A percentile compares a stretch with the other conserved stretches of the same genome.
Evolutionary conservation across 202 grass and related monocot genomes (phyloP).

Genomic region (Panicum virgatum): DNA sequence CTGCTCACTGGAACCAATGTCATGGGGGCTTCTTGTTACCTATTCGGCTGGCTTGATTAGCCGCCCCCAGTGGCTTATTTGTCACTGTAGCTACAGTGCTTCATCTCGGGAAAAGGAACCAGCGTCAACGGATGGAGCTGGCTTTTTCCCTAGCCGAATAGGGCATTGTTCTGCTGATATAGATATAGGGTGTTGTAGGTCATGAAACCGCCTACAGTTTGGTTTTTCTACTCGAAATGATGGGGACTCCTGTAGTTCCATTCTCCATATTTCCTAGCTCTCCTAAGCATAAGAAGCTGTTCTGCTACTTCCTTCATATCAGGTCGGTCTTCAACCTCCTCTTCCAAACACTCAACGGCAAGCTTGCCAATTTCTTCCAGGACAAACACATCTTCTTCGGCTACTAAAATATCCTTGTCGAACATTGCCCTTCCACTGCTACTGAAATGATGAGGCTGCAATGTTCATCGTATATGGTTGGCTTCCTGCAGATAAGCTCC

Average conservation of each 20-base stretch:
- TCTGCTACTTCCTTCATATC: constrained; percentile 35
- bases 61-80: no score
- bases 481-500: neutral
- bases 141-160: no score
- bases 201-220: no score
- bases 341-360: neutral
- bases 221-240: neutral
- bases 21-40: no score
- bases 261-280: neutral
- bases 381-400: neutral
- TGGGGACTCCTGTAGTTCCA: neutral
- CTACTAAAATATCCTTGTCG: neutral
- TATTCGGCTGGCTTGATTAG: no score
- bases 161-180: no score
- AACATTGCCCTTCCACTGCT: neutral
- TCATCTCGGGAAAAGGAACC: no score
- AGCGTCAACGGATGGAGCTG: no score
- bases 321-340: constrained; percentile 12
- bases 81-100: no score
- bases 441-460: neutral
- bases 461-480: neutral
- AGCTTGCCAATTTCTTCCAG: neutral
- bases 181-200: no score
- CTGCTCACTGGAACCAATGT: no score
- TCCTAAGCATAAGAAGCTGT: constrained; percentile 6